A percentile compares a stretch with the other conserved stretches of the same genome.
Evolutionary conservation across 1,284 basidiomycete species (phyloP).

Genomic region (Irpex lacteus): DNA sequence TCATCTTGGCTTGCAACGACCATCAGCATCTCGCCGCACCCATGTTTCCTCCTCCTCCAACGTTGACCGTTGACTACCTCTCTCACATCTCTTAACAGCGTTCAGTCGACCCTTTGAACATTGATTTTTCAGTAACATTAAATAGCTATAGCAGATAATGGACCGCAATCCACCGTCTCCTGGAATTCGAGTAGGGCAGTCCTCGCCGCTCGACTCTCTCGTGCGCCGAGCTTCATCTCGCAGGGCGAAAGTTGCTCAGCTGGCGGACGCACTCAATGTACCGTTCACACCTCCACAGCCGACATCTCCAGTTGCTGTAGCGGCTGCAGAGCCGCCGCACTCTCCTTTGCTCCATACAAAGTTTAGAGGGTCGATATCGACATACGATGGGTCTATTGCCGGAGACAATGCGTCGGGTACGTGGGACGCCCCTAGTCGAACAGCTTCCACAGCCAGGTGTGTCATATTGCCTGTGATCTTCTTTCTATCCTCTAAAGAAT

Average conservation of each 20-base stretch:
- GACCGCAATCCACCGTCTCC: slow-evolving; percentile 7
- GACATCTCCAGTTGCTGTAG: slow-evolving; percentile 1
- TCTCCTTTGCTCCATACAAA: slow-evolving; percentile 64
- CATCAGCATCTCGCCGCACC: neutral
- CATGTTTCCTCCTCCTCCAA: neutral
- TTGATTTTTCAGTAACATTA: neutral
- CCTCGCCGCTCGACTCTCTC: slow-evolving; percentile 42
- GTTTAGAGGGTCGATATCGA: slow-evolving; percentile 56
- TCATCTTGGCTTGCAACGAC: neutral
- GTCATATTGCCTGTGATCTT: neutral
- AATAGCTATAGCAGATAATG: neutral
- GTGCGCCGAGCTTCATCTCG: slow-evolving; percentile 39
- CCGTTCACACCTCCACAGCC: slow-evolving; percentile 20
- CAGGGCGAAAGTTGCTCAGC: slow-evolving; percentile 21
- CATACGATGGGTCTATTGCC: slow-evolving; percentile 17
- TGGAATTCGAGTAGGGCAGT: slow-evolving; percentile 17
- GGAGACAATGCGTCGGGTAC: neutral
- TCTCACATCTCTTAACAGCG: neutral
- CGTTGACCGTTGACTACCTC: neutral
- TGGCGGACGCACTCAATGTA: slow-evolving; percentile 9
- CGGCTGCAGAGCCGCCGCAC: slow-evolving; percentile 28
- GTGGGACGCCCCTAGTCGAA: neutral
- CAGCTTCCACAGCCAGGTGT: slow-evolving; percentile 9
- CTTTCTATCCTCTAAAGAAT: neutral
- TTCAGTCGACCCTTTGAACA: neutral